Evolutionary conservation across 1,284 basidiomycete species (phyloP).

Genomic region (Sporisorium reilianum): DNA sequence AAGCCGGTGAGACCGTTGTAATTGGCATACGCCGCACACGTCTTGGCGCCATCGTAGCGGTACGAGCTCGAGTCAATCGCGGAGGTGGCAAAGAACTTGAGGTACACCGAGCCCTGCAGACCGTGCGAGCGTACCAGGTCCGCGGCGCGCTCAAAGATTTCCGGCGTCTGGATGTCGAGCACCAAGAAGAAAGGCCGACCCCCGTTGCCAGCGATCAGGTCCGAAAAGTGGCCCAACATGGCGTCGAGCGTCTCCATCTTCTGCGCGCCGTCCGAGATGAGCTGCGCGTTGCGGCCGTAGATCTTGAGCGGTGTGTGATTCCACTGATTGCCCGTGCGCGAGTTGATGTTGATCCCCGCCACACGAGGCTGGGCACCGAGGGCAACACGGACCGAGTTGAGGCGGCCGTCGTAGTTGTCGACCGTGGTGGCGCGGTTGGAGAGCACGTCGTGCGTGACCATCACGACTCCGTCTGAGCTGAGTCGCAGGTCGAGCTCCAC

Average conservation of each 20-base stretch:
- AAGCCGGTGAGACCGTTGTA: constrained; percentile 14
- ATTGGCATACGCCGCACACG: constrained; percentile 11
- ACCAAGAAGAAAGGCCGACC: constrained; percentile 4
- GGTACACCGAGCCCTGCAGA: constrained; percentile 8
- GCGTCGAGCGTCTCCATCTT: constrained; percentile 22
- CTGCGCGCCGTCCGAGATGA: background rate
- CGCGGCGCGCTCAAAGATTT: constrained; percentile 8
- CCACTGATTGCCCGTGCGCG: constrained; percentile 10
- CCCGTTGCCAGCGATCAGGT: constrained; percentile 8
- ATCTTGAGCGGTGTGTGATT: constrained; percentile 17
- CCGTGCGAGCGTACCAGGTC: background rate
- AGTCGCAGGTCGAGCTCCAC: constrained; percentile 15
- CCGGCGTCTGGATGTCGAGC: constrained; percentile 4
- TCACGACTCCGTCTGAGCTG: constrained; percentile 8
- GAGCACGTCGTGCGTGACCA: constrained; percentile 12
- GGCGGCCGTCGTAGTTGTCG: constrained; percentile 14
- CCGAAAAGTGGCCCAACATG: constrained; percentile 6
- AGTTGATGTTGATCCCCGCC: constrained; percentile 8
- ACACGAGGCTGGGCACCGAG: constrained; percentile 1
- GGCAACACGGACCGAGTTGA: constrained; percentile 13
- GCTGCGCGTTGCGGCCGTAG: constrained; percentile 10
- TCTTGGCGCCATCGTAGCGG: constrained; percentile 2
- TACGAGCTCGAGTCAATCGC: constrained; percentile 13
- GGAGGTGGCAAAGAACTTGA: constrained; percentile 18
- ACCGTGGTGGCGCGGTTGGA: constrained; percentile 11